Evolutionary conservation across 768 basidiomycete genomes (phyloP), one percentile per base, ranked within the genome.

Genomic region (Xanthoconium purpureum): DNA sequence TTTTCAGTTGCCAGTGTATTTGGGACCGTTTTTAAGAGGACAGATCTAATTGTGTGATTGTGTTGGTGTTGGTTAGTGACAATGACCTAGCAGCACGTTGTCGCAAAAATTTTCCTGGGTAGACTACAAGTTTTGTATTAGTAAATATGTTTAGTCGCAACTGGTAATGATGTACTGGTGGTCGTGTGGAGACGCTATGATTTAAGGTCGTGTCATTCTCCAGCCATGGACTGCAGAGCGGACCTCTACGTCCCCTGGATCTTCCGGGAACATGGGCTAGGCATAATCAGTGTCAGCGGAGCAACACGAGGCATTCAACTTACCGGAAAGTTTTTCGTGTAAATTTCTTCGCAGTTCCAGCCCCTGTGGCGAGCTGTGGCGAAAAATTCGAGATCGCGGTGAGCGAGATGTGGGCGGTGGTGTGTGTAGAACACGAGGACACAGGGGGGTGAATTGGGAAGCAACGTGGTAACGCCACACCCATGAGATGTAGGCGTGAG

Each of bases 181-280:
- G 32, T 6, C 11, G 32, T 9, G 38, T 39, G 10, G 13, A 20
- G 29, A 29, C 18, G 7, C 13, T 5, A 6, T 15, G 13, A 1
- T 15, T 50, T 9, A 44, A 51, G 24, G 42, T 47, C 55, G 58
- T 0, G 68, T 80, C 60, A 93, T 71, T 51, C 73, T 77, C 91
- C 91, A 94, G 3, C 94, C 94, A 64, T 93, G 88, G 2, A 97
- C 94, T 0, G 88, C 92, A 8, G 87, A 81, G 24, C 94, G 79
- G 9, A 94, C 77, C 8, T 80, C 79, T 60, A 84, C 86, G 51
- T 89, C 89, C 10, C 94, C 94, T 1, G 83, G 73, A 73, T 97
- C 94, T 5, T 93, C 84, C 0, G 87, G 88, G 63, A 96, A 96
- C 94, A 96, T 96, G 1, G 88, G 85, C 89, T 92, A 58, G 3